Conservation (phyloP, 129 eudicot genomes). For the Flaveria ramosissima region DNA sequence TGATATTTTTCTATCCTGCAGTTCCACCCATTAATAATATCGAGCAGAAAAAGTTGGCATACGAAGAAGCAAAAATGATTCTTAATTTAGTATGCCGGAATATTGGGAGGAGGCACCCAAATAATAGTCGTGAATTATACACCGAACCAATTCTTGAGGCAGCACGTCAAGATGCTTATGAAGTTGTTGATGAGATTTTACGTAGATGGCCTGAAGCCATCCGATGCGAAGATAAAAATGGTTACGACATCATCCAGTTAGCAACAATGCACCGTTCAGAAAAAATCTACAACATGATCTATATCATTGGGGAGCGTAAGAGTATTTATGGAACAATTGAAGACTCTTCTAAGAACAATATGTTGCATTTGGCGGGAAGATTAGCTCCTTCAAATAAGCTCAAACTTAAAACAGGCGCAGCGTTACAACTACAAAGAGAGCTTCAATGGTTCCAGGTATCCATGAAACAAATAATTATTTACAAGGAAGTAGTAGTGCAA, state of each 20-base stretch:
- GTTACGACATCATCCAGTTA: constrained; percentile 10
- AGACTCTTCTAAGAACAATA: constrained; percentile 15
- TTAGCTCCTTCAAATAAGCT: constrained; percentile 9
- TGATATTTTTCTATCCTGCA: not conserved
- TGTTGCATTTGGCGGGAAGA: constrained; percentile 30
- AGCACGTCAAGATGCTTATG: constrained; percentile 16
- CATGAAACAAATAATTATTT: not conserved
- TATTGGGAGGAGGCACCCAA: not conserved
- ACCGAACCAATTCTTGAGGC: constrained; percentile 14
- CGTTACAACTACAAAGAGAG: constrained; percentile 32
- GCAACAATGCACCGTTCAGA: constrained; percentile 25
- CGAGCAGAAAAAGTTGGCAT: not conserved
- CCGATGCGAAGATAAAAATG: not conserved
- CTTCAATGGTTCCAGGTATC: constrained; percentile 33
- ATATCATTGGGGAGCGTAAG: not conserved
- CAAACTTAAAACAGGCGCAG: constrained; percentile 12
- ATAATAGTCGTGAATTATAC: not conserved
- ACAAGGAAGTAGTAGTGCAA: not conserved
- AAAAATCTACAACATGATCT: constrained; percentile 20
- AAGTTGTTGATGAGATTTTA: constrained; percentile 24
- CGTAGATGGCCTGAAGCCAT: constrained; percentile 14
- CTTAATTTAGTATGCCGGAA: not conserved
- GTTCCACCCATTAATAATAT: constrained; percentile 7
- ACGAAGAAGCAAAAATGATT: not conserved
- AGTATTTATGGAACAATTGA: not conserved